Conservation (phyloP, 1,284 basidiomycete genomes). For the Xanthoconium separans region DNA sequence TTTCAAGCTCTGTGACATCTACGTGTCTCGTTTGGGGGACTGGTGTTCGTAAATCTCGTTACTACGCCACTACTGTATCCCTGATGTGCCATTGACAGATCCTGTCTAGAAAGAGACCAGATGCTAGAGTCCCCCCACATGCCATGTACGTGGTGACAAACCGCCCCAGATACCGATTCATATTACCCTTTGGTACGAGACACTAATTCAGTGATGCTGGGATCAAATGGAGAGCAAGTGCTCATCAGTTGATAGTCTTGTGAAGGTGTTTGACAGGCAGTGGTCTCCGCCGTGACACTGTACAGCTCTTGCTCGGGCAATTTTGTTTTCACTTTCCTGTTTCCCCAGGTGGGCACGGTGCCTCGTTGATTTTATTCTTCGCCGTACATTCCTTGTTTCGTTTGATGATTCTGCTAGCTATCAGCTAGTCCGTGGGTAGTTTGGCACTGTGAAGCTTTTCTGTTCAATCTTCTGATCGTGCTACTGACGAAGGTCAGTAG, state of each 20-base stretch:
- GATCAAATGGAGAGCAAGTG: slow-evolving; percentile 15
- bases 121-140: slow-evolving; percentile 3
- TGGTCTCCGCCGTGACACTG: not conserved
- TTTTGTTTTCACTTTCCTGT: not conserved
- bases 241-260: slow-evolving; percentile 16
- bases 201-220: slow-evolving; percentile 24
- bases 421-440: too few relatives aligned
- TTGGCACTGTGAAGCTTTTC: too few relatives aligned
- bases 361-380: too few relatives aligned
- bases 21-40: slow-evolving; percentile 29
- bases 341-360: slow-evolving; percentile 1
- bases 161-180: slow-evolving; percentile 15
- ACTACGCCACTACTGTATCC: not conserved
- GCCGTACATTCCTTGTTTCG: too few relatives aligned
- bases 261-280: slow-evolving; percentile 5
- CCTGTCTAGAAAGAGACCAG: slow-evolving; percentile 25
- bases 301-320: too few relatives aligned
- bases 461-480: too few relatives aligned
- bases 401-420: too few relatives aligned
- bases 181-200: slow-evolving; percentile 6
- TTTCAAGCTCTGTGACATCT: slow-evolving; percentile 26
- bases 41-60: slow-evolving; percentile 17
- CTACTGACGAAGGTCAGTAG: too few relatives aligned
- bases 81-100: slow-evolving; percentile 21
- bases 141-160: slow-evolving; percentile 5